Conservation (phyloP, 148 eudicot species). For the Heliosperma pusillum region DNA sequence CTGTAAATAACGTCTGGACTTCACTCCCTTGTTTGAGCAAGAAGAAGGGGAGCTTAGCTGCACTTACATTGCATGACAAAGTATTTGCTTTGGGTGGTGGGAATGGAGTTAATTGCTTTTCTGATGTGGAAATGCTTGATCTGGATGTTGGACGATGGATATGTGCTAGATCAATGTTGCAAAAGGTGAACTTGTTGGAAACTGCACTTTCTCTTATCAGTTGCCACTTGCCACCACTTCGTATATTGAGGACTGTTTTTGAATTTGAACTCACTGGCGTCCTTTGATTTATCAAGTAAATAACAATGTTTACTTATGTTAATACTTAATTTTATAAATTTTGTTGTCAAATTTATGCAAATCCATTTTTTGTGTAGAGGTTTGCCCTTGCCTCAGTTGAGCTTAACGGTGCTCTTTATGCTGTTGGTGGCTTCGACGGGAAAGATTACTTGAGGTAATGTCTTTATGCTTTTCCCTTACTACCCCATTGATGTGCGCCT, state of each 20-base stretch:
- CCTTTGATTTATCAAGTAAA: not conserved
- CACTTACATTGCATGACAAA: conserved; percentile 50
- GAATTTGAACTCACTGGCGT: not conserved
- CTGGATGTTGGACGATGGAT: conserved; percentile 75
- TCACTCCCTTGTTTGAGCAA: conserved; percentile 45
- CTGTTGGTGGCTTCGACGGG: conserved; percentile 82
- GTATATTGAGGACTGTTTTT: not conserved
- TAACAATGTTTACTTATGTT: not conserved
- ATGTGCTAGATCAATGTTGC: conserved; percentile 62
- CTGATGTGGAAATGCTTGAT: conserved; percentile 83
- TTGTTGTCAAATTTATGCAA: not conserved
- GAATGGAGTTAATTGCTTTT: conserved; percentile 50
- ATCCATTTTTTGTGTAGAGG: conserved; percentile 42
- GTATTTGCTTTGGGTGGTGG: conserved; percentile 89
- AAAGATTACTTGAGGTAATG: conserved; percentile 56
- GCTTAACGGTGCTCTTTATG: conserved; percentile 68
- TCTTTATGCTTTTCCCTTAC: conserved; percentile 11
- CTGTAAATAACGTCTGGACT: conserved; percentile 51
- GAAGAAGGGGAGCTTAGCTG: conserved; percentile 67
- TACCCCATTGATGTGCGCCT: conserved; percentile 11
- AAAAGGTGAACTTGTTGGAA: conserved; percentile 46
- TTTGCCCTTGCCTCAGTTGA: conserved; percentile 74
- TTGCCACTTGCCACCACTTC: not conserved
- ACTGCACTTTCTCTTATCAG: not conserved
- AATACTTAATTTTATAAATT: not conserved